These are phyloP conservation scores for Neohortaea acidophila DNA, from an alignment of 495 filamentous ascomycete genomes.

Conservation along the genomic window DNA sequence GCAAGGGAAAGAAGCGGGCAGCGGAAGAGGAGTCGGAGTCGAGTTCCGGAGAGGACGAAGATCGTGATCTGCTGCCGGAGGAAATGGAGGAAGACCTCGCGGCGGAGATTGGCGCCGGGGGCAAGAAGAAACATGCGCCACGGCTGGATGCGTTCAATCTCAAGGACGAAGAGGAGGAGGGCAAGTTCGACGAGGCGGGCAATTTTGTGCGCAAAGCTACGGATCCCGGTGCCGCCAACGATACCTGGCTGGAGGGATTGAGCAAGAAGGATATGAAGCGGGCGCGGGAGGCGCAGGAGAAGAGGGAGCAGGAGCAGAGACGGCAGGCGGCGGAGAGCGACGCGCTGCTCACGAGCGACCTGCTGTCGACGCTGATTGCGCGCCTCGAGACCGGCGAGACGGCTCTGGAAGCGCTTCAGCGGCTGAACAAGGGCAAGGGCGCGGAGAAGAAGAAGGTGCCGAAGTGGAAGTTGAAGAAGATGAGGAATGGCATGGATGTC, in stretches of 20 bases:
- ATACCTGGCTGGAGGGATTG: conserved; percentile 80
- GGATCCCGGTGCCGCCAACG: conserved; percentile 82
- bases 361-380: conserved; percentile 54
- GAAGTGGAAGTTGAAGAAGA: conserved; percentile 42
- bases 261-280: conserved; percentile 85
- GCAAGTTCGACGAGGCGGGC: conserved; percentile 73
- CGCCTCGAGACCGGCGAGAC: conserved; percentile 73
- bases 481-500: conserved; percentile 56
- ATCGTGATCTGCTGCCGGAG: conserved; percentile 39
- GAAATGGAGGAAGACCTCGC: conserved; percentile 57
- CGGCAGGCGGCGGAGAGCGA: conserved; percentile 58
- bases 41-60: conserved; percentile 53
- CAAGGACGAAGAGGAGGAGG: conserved; percentile 78
- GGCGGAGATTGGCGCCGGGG: conserved; percentile 76
- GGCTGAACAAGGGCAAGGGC: conserved; percentile 51
- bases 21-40: conserved; percentile 29
- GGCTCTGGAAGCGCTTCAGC: conserved; percentile 69
- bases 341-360: conserved; percentile 54
- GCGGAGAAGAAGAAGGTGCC: conserved; percentile 31
- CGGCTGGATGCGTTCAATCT: conserved; percentile 95
- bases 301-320: conserved; percentile 59
- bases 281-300: conserved; percentile 76
- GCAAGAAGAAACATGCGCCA: conserved; percentile 87
- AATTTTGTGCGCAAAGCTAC: conserved; percentile 82
- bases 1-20: conserved; percentile 17